A percentile compares a stretch with the other conserved stretches of the same genome.
Conservation (phyloP, 2,329 filamentous ascomycete genomes). For the Nothophaeocryptopus gaeumannii region DNA sequence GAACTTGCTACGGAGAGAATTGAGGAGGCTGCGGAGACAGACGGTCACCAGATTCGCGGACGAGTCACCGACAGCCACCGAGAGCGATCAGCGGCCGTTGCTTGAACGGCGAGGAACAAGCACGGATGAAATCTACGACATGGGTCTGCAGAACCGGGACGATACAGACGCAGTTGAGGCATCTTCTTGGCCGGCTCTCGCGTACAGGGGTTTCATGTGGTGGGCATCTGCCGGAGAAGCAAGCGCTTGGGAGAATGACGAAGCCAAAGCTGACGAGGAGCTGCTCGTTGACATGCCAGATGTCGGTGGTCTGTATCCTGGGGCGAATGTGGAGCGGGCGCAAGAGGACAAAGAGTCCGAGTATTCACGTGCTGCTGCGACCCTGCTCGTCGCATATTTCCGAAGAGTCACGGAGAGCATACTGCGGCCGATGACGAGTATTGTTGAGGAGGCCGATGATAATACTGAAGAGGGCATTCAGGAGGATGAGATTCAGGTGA, state of each 20-base stretch:
- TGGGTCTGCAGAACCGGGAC: constrained; percentile 21
- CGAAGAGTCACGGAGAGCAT: constrained; percentile 70
- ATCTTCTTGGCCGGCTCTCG: constrained; percentile 66
- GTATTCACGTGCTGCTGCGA: constrained; percentile 48
- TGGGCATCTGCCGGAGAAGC: constrained; percentile 82
- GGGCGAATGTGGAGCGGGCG: constrained; percentile 9
- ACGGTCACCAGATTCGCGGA: constrained; percentile 34
- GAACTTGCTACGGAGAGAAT: constrained; percentile 55
- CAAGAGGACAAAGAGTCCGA: constrained; percentile 17
- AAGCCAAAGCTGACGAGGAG: constrained; percentile 50
- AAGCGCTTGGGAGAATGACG: constrained; percentile 53
- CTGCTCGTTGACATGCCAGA: constrained; percentile 44
- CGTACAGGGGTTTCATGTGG: constrained; percentile 84
- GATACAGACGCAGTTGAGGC: constrained; percentile 50
- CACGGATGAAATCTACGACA: constrained; percentile 13
- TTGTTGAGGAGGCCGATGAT: constrained; percentile 53
- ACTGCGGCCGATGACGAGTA: constrained; percentile 59
- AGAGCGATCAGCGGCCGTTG: constrained; percentile 16
- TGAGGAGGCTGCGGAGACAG: constrained; percentile 31
- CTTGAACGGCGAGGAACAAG: constrained; percentile 26
- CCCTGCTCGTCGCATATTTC: constrained; percentile 76
- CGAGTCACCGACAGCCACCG: constrained; percentile 13
- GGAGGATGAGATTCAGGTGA: constrained; percentile 48
- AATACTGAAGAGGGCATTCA: constrained; percentile 38
- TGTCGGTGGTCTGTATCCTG: constrained; percentile 20